These are phyloP conservation scores for Citrullus amarus DNA, from an alignment of 306 rosid genomes.

Conservation along the genomic window DNA sequence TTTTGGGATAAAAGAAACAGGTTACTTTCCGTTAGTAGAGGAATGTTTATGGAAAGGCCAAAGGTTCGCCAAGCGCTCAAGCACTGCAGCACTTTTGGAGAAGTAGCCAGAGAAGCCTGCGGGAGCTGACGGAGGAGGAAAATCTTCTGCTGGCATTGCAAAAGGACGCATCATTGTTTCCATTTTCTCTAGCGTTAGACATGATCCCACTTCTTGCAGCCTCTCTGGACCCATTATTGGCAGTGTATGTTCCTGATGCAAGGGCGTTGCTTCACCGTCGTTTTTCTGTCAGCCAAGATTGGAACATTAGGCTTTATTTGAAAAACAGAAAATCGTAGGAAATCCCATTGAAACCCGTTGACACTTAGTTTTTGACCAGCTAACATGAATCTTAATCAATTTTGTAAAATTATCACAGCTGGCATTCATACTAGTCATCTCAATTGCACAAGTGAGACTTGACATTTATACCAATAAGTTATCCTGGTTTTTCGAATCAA, in stretches of 20 bases:
- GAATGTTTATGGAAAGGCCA: slow-evolving; percentile 83
- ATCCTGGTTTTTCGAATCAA: too few relatives aligned
- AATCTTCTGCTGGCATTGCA: slow-evolving; percentile 99
- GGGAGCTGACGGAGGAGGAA: slow-evolving; percentile 80
- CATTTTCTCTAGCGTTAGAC: slow-evolving; percentile 74
- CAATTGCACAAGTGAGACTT: neutral
- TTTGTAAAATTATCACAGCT: neutral
- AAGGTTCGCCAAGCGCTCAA: slow-evolving; percentile 87
- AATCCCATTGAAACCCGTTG: too few relatives aligned
- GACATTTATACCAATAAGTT: neutral
- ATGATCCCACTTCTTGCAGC: slow-evolving; percentile 76
- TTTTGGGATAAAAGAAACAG: neutral
- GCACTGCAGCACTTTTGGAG: slow-evolving; percentile 64
- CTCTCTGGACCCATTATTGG: slow-evolving; percentile 96
- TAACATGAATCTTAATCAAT: neutral
- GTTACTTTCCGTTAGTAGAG: slow-evolving; percentile 37
- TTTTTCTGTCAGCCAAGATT: slow-evolving; percentile 42
- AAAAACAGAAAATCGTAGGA: neutral
- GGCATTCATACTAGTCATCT: neutral
- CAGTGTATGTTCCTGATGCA: slow-evolving; percentile 89
- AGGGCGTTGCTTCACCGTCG: slow-evolving; percentile 46
- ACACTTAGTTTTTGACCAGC: neutral
- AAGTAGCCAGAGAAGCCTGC: slow-evolving; percentile 88
- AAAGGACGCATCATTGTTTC: slow-evolving; percentile 89
- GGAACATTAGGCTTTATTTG: neutral